Base-by-base conservation (phyloP, 2,329 filamentous ascomycete species). In the Trichoderma lentiforme region DNA sequence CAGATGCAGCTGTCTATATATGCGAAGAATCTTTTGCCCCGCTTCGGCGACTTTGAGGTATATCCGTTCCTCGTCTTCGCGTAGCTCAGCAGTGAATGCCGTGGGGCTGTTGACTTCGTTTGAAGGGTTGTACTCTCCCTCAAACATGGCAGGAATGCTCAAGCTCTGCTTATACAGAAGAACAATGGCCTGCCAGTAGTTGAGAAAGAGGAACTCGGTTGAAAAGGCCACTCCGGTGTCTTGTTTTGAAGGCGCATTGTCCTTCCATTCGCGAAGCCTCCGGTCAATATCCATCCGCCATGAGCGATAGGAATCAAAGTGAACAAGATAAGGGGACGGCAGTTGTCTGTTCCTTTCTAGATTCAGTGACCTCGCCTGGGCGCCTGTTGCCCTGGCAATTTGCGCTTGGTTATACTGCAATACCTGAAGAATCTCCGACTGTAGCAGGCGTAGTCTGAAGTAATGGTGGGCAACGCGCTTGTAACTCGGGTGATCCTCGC, bases 141-240 rank as follows among this genome's bases (percentile, higher is more conserved):
- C 93, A 72, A 98, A 90, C 78, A 94, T 90, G 53, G 92, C 89
- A 1, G 95, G 95, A 21, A 97, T 93, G 63, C 93, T 92, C 73
- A 97, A 82, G 80, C 94, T 96, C 81, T 97, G 95, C 70, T 95
- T 88, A 80, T 98, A 98, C 24, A 98, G 88, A 91, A 98, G 94
- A 75, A 98, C 97, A 73, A 98, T 91, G 4, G 94, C 94, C 80
- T 98, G 95, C 95, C 95, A 98, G 82, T 98, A 98, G 81, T 98
- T 98, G 73, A 98, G 86, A 77, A 98, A 94, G 5, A 98, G 83
- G 77, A 98, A 97, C 71, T 97, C 92, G 1, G 93, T 90, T 0
- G 93, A 94, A 80, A 98, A 98, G 4, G 90, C 90, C 3, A 98
- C 96, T 1, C 95, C 95, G 0, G 93, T 97, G 72, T 96, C 90